Conservation (phyloP, 2,329 filamentous ascomycete species). For the Arthrobotrys pseudoclavata region DNA sequence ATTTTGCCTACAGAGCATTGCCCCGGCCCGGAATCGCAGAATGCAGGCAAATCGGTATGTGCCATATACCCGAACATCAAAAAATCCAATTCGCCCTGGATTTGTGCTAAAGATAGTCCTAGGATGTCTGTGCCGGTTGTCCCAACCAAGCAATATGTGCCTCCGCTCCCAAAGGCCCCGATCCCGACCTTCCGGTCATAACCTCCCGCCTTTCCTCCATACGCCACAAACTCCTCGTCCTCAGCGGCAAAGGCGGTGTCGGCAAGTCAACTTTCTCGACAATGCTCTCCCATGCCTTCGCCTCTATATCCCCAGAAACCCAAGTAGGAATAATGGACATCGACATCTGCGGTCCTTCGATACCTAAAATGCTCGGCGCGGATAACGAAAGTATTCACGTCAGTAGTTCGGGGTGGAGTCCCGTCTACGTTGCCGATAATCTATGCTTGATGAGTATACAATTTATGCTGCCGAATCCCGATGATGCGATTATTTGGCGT, state of each 20-base stretch:
- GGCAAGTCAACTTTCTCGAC: conserved; percentile 95
- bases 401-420: conserved; percentile 88
- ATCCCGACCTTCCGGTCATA: conserved; percentile 92
- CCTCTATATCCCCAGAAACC: conserved; percentile 77
- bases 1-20: conserved; percentile 78
- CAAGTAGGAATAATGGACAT: conserved; percentile 97
- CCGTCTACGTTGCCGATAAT: conserved; percentile 95
- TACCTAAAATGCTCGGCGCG: conserved; percentile 99
- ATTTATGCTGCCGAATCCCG: conserved; percentile 94
- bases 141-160: conserved; percentile 97
- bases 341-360: conserved; percentile 94
- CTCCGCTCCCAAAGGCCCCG: conserved; percentile 91
- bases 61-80: conserved; percentile 52
- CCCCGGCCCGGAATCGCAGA: conserved; percentile 85
- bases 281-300: conserved; percentile 89
- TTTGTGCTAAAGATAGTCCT: conserved; percentile 68
- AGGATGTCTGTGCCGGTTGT: conserved; percentile 92
- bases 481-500: conserved; percentile 97
- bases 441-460: conserved; percentile 97
- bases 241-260: conserved; percentile 95
- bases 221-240: conserved; percentile 90
- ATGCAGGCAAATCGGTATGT: conserved; percentile 72
- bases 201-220: conserved; percentile 84
- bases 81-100: conserved; percentile 66
- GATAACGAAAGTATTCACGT: conserved; percentile 94